Evolutionary conservation across 176 grass and related monocot species (phyloP), one percentile per base, ranked within the genome.

Genomic region (Saccharum officinarum): DNA sequence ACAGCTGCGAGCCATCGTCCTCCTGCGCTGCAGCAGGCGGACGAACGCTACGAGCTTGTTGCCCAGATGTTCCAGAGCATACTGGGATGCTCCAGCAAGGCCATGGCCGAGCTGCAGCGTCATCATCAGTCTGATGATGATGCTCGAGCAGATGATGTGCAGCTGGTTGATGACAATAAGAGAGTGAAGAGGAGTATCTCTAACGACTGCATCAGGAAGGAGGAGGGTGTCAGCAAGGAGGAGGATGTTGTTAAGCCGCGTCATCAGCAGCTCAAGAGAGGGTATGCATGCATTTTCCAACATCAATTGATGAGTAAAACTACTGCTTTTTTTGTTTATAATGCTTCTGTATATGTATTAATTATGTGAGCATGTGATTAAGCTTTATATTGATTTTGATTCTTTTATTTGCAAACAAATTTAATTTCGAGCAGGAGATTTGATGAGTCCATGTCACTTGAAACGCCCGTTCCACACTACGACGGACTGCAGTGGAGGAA

Each of bases 401-500:
- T 34, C 31, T 7, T 36, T 9, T 39, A 0, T 6, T 20, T 0
- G 6, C 37, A 17, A 79, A 46, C 31, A 9, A 22, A 76, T 52
- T 57, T 25, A n/a, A 10, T 8, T 39, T 79, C 30, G 33, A 62
- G 63, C 82, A 89, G 87, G 77, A 89, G 77, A 52, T 76, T n/a
- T 67, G 77, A 13, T 76, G 77, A 76, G n/a, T 81, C 40, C 0
- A 71, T 85, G 49, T 73, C 87, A 7, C 57, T 85, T 18, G 57
- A 78, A 39, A 85, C 82, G 7, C 63, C 71, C 7, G 82, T 82
- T 33, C 89, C 89, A 2, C 82, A 82, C 54, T 88, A 88, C 1
- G 90, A 92, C 18, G 86, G 90, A 0, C 77, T 82, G 28, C 86
- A 83, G 10, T 92, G 90, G 90, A 86, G 90, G 69, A 92, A 88